A percentile compares a stretch with the other conserved stretches of the same genome.
phyloP scores from a whole-genome alignment of 2,329 filamentous ascomycete species.

The Talaromyces sp. region DNA sequence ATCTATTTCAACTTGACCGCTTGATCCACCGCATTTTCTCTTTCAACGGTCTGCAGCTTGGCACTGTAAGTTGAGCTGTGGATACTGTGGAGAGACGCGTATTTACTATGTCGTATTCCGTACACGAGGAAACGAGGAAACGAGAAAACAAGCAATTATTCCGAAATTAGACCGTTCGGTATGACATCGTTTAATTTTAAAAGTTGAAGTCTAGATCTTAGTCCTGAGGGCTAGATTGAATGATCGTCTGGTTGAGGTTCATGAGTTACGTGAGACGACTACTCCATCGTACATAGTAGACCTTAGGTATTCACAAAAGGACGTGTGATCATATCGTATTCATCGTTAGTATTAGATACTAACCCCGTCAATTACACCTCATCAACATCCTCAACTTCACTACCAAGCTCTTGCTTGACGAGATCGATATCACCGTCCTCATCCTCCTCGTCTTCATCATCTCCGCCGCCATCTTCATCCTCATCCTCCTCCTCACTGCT shows the following conservation, averaged over 20 bases:
- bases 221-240: neutral
- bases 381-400: conserved; percentile 40
- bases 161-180: neutral
- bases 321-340: neutral
- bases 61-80: neutral
- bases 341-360: no score
- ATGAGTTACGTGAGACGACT: neutral
- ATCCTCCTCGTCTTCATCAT: conserved; percentile 43
- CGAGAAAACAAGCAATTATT: neutral
- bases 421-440: conserved; percentile 36
- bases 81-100: neutral
- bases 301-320: neutral
- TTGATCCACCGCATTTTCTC: neutral
- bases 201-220: neutral
- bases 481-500: conserved; percentile 42
- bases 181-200: conserved; percentile 2
- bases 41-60: neutral
- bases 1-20: neutral
- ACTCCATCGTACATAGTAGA: neutral
- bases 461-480: conserved; percentile 29
- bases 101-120: neutral
- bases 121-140: neutral
- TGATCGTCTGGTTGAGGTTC: neutral
- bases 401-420: conserved; percentile 42
- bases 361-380: neutral